Percentiles rank a stretch among this genome's conserved stretches.
Evolutionary conservation across 1,284 basidiomycete genomes (phyloP).

Genomic region (Tremellales sp.): DNA sequence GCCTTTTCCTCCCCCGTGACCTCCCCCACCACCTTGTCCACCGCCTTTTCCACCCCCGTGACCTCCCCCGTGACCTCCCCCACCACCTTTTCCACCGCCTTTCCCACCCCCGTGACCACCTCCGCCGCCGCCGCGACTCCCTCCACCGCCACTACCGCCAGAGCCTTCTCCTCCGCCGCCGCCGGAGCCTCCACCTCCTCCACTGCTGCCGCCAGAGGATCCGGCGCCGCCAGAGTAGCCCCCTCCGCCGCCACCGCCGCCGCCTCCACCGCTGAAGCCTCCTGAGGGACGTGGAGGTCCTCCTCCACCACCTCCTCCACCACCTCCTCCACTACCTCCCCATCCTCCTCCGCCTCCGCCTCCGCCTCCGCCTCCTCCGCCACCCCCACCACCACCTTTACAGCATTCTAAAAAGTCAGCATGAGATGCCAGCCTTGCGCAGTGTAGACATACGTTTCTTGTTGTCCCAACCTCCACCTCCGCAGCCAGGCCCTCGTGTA

Average conservation of each 20-base stretch:
- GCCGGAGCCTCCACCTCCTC: neutral
- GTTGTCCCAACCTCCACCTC: conserved; percentile 25
- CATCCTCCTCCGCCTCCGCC: neutral
- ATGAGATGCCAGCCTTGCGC: neutral
- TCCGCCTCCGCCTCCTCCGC: neutral
- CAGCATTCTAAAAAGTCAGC: neutral
- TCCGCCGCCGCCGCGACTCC: neutral
- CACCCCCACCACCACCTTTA: neutral
- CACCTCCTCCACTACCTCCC: neutral
- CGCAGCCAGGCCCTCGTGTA: conserved; percentile 37
- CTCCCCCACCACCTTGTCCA: neutral
- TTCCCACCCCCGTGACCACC: neutral
- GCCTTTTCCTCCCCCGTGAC: neutral
- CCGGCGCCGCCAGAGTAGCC: neutral
- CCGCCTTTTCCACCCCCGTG: conserved; percentile 5
- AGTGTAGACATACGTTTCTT: conserved; percentile 22
- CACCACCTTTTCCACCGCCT: neutral
- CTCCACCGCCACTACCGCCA: neutral
- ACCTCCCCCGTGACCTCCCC: neutral
- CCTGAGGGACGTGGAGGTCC: no score
- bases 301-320: neutral
- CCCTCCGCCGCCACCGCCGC: conserved; percentile 1
- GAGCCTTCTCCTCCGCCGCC: neutral
- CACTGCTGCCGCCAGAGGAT: neutral
- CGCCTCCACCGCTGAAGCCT: neutral